Base-by-base conservation (phyloP, 306 rosid species). In the Luffa acutangula region DNA sequence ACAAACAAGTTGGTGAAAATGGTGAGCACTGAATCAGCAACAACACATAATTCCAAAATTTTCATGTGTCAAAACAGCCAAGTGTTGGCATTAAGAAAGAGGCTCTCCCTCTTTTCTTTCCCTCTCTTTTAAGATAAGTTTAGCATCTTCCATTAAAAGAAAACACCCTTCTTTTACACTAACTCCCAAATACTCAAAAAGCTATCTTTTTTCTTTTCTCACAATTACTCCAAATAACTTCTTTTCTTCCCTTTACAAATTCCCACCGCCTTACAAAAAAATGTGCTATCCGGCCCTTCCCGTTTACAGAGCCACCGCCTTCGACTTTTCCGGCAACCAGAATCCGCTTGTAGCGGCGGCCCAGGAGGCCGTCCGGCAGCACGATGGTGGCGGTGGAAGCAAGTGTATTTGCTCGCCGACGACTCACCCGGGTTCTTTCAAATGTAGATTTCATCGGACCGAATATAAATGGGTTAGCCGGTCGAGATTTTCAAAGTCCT, bases 361-460 rank as follows among this genome's bases (percentile, higher is more conserved):
- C 9, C 33, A 75, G 36, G 67, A 34, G 48, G 65, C 17, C 43
- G 20, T 39, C 49, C 52, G 36, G 6, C 53, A 76, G 51, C 65
- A 41, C 75, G 75, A 9, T 14, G 72, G 11, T 78, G 43, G 52
- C 9, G 72, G 72, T 43, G 72, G 51, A 48, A 58, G 51, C 31
- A 57, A 33, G 75, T 78, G 81, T 78, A 37, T 78, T 14, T 78
- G 75, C 75, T 78, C 81, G 15, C 81, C 81, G 12, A 78, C 81
- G 3, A 78, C 43, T 36, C 81, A 78, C 48, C 81, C 63, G 39
- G 81, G 75, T 14, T 64, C 81, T 17, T 78, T 63, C 75, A 25
- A 62, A 12, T 78, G 81, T 64, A 63, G 81, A 45, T 63, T 42
- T 36, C 81, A 78, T 34, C 81, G 49, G 2, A 10, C 13, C 21